Percentiles rank a stretch among this genome's conserved stretches.
phyloP scores from a whole-genome alignment of 1,284 basidiomycete species.

The Taiwanofungus camphoratus region DNA sequence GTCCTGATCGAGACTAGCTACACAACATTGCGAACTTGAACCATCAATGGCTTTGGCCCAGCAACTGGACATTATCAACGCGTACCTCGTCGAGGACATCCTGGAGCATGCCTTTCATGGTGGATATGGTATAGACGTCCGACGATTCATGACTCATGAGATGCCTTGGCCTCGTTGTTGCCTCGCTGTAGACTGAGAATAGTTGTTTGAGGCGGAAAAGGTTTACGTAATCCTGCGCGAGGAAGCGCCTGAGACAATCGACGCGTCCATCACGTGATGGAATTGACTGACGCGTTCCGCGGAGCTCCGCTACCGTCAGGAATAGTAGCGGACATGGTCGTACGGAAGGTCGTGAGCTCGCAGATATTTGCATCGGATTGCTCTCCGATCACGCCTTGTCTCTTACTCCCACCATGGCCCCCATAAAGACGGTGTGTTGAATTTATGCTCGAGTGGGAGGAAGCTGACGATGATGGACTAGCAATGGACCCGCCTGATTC shows the following conservation, averaged over 20 bases:
- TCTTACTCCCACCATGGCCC: conserved; percentile 40
- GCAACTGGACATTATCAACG: not conserved
- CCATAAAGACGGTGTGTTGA: conserved; percentile 48
- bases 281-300: conserved; percentile 4
- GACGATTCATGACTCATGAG: conserved; percentile 5
- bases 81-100: conserved; percentile 62
- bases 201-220: not conserved
- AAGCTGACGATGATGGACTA: conserved; percentile 23
- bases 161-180: not conserved
- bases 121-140: not conserved
- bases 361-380: not conserved
- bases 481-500: conserved; percentile 79
- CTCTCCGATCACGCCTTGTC: conserved; percentile 2
- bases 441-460: not conserved
- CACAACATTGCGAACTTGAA: conserved; percentile 3
- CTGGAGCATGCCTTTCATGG: conserved; percentile 45
- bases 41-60: conserved; percentile 8
- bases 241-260: conserved; percentile 1
- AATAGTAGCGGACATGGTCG: not conserved
- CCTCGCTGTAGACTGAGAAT: conserved; percentile 1
- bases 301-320: conserved; percentile 8
- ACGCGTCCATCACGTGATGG: conserved; percentile 8
- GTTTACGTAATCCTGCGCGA: too few species aligned
- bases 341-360: not conserved
- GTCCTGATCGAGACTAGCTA: conserved; percentile 60